Percentiles rank a stretch among this genome's conserved stretches.
Conservation (phyloP, 2,329 filamentous ascomycete species). For the Hymenoscyphus albidus region DNA sequence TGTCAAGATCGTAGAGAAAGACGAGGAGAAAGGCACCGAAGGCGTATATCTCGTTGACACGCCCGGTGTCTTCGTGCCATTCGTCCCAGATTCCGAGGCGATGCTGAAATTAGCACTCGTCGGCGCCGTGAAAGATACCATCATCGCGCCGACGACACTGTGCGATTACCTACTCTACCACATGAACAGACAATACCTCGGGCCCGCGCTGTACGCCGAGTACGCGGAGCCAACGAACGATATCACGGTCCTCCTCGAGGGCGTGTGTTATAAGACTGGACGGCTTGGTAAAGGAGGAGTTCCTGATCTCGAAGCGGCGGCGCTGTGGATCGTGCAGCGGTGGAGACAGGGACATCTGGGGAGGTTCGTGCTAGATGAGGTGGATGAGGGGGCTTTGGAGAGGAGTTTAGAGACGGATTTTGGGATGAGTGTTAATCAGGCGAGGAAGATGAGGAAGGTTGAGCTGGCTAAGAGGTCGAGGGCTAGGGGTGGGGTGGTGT, state of each 20-base stretch:
- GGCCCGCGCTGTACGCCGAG: slow-evolving; percentile 34
- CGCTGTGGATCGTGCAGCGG: slow-evolving; percentile 74
- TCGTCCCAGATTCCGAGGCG: slow-evolving; percentile 75
- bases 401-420: slow-evolving; percentile 46
- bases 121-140: slow-evolving; percentile 83
- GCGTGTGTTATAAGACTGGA: slow-evolving; percentile 70
- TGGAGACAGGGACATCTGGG: slow-evolving; percentile 79
- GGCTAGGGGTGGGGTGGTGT: slow-evolving; percentile 11
- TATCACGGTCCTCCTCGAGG: slow-evolving; percentile 65
- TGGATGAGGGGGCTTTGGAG: slow-evolving; percentile 59
- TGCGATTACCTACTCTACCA: slow-evolving; percentile 89
- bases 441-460: slow-evolving; percentile 62
- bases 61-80: slow-evolving; percentile 91
- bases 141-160: slow-evolving; percentile 72
- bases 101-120: slow-evolving; percentile 96
- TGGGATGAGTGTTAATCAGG: slow-evolving; percentile 62
- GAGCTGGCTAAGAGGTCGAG: slow-evolving; percentile 43
- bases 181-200: slow-evolving; percentile 54
- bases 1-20: slow-evolving; percentile 69
- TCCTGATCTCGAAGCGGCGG: slow-evolving; percentile 68
- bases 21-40: slow-evolving; percentile 40
- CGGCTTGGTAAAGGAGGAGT: slow-evolving; percentile 69
- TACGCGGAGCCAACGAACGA: slow-evolving; percentile 79
- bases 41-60: slow-evolving; percentile 82
- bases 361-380: slow-evolving; percentile 72